Evolutionary conservation across 352 stramenopile species (phyloP).

Genomic region (Phytopythium cucurbitacearum): DNA sequence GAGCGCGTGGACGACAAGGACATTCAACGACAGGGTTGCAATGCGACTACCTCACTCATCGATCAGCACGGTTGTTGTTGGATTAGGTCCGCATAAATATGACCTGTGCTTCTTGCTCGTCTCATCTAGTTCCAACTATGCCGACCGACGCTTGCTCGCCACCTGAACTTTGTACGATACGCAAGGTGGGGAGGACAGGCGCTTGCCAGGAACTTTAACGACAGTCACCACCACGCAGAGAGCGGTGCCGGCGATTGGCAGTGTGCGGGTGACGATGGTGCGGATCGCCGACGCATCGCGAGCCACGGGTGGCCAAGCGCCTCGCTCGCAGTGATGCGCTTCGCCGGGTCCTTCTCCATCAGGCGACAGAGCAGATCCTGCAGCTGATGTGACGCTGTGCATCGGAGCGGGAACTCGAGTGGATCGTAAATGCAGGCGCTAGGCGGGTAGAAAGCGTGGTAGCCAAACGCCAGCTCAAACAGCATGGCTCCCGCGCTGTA

Average conservation of each 20-base stretch:
- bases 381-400: conserved; percentile 28
- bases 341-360: conserved; percentile 62
- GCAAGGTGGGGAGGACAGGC: conserved; percentile 1
- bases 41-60: no score
- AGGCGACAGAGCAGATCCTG: conserved; percentile 71
- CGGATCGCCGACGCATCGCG: conserved; percentile 26
- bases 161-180: neutral
- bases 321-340: conserved; percentile 73
- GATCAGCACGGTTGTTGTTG: no score
- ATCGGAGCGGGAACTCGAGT: conserved; percentile 48
- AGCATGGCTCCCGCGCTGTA: conserved; percentile 69
- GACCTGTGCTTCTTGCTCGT: no score
- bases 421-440: conserved; percentile 56
- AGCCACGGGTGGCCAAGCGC: conserved; percentile 86
- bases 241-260: conserved; percentile 4
- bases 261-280: conserved; percentile 28
- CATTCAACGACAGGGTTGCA: no score
- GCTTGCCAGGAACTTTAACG: no score
- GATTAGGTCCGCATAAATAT: no score
- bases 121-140: no score
- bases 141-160: neutral
- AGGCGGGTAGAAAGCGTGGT: conserved; percentile 66
- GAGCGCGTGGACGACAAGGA: neutral
- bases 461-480: conserved; percentile 77
- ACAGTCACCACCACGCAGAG: conserved; percentile 11